These are phyloP conservation scores for Russula virescens DNA, from an alignment of 768 basidiomycete species.

Conservation along the genomic window DNA sequence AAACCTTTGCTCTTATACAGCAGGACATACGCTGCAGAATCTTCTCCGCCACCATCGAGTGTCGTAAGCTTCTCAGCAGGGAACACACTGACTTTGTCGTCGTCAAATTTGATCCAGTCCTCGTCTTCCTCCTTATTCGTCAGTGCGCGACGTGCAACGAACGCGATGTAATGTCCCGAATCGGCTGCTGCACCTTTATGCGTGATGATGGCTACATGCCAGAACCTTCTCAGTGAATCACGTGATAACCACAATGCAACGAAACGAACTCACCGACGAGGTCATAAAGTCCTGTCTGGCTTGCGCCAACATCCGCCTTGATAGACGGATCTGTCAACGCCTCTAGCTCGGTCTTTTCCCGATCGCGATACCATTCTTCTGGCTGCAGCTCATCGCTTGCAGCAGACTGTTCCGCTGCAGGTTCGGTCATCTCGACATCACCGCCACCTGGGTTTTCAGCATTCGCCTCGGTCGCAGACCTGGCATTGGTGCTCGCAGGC, in stretches of 20 bases:
- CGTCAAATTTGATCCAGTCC: constrained; percentile 96
- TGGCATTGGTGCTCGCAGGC: constrained; percentile 12
- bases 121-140: constrained; percentile 54
- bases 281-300: constrained; percentile 81
- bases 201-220: constrained; percentile 72
- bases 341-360: constrained; percentile 62
- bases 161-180: constrained; percentile 93
- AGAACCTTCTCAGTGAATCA: constrained; percentile 1
- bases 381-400: constrained; percentile 48
- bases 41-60: constrained; percentile 89
- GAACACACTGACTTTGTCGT: constrained; percentile 88
- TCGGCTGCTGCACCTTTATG: constrained; percentile 97
- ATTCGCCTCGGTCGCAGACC: constrained; percentile 14
- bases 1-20: constrained; percentile 66
- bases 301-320: constrained; percentile 65
- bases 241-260: constrained; percentile 1
- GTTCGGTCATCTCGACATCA: constrained; percentile 49
- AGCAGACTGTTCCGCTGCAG: constrained; percentile 26
- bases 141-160: constrained; percentile 37
- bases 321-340: constrained; percentile 57
- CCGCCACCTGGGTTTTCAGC: constrained; percentile 22
- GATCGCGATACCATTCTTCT: constrained; percentile 55
- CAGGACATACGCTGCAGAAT: constrained; percentile 84
- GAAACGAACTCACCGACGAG: constrained; percentile 62
- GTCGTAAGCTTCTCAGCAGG: constrained; percentile 75